These are phyloP conservation scores for Phyllosticta citribraziliensis DNA, from an alignment of 2,329 filamentous ascomycete species.

Conservation along the genomic window DNA sequence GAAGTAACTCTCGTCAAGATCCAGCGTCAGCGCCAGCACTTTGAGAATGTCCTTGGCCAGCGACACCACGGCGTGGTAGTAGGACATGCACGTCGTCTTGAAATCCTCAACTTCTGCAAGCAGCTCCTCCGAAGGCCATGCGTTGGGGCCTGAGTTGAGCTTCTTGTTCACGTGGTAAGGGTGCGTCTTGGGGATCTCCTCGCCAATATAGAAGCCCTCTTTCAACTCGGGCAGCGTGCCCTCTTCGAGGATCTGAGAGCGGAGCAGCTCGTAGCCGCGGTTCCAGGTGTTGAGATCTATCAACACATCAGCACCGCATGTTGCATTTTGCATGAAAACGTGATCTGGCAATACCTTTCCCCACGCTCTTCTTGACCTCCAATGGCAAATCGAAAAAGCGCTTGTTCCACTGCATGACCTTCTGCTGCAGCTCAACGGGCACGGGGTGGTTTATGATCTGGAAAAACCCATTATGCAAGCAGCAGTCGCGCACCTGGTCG, in stretches of 20 bases:
- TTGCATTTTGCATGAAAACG: neutral
- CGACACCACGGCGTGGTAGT: slow-evolving; percentile 30
- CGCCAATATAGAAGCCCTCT: slow-evolving; percentile 35
- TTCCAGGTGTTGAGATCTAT: slow-evolving; percentile 31
- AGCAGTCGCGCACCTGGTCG: slow-evolving; percentile 21
- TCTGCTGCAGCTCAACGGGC: slow-evolving; percentile 27
- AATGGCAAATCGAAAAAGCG: slow-evolving; percentile 32
- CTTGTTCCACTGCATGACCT: slow-evolving; percentile 30
- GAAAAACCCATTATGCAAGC: slow-evolving; percentile 35
- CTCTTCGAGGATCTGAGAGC: slow-evolving; percentile 33
- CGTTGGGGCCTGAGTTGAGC: slow-evolving; percentile 32
- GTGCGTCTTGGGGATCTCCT: slow-evolving; percentile 30
- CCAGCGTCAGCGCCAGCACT: slow-evolving; percentile 32
- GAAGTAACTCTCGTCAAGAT: slow-evolving; percentile 30
- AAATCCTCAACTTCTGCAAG: slow-evolving; percentile 21
- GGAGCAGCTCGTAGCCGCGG: slow-evolving; percentile 35
- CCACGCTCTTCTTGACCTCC: slow-evolving; percentile 31
- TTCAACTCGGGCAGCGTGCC: slow-evolving; percentile 35
- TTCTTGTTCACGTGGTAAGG: slow-evolving; percentile 30
- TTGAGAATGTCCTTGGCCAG: slow-evolving; percentile 34
- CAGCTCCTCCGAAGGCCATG: slow-evolving; percentile 26
- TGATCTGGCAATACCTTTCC: slow-evolving; percentile 24
- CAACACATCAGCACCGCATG: neutral
- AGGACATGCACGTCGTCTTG: slow-evolving; percentile 26
- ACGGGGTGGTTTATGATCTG: slow-evolving; percentile 35